Evolutionary conservation across 495 filamentous ascomycete species (phyloP).

Genomic region (Geoglossum glabrum): DNA sequence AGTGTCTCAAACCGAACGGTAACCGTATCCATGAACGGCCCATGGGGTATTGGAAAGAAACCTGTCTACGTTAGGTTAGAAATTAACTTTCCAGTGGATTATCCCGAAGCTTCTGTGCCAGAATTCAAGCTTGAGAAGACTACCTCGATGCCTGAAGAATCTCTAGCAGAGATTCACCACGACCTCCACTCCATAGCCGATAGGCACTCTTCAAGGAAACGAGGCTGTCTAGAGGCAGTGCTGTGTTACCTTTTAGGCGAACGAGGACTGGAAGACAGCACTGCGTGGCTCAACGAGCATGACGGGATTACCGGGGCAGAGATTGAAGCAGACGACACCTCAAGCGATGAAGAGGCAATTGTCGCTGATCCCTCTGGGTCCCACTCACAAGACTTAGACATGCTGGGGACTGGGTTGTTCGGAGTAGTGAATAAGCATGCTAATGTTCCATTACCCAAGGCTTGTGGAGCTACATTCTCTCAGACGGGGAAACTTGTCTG

Average conservation of each 20-base stretch:
- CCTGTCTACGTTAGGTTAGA: conserved; percentile 59
- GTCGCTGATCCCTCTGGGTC: conserved; percentile 30
- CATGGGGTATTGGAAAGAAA: conserved; percentile 56
- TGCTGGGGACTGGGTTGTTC: conserved; percentile 31
- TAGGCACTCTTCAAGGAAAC: conserved; percentile 42
- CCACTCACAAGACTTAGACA: conserved; percentile 25
- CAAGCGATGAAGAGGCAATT: conserved; percentile 42
- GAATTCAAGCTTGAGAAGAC: conserved; percentile 58
- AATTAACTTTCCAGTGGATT: conserved; percentile 58
- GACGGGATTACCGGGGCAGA: conserved; percentile 28
- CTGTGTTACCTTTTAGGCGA: conserved; percentile 75
- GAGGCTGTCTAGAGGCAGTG: conserved; percentile 65
- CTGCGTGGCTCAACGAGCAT: conserved; percentile 38
- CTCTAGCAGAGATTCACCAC: conserved; percentile 36
- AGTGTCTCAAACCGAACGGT: conserved; percentile 53
- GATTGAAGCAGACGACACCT: conserved; percentile 42
- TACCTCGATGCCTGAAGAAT: conserved; percentile 50
- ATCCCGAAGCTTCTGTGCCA: conserved; percentile 47
- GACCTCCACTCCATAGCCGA: conserved; percentile 53
- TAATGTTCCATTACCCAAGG: conserved; percentile 54
- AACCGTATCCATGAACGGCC: conserved; percentile 63
- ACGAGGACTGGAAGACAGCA: conserved; percentile 52
- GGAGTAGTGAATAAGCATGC: conserved; percentile 45
- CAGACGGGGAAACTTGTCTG: conserved; percentile 62
- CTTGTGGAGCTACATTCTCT: conserved; percentile 59